Percentiles rank a stretch among this genome's conserved stretches.
Evolutionary conservation across 1,284 basidiomycete species (phyloP).

Genomic region (Agaricales sp.): DNA sequence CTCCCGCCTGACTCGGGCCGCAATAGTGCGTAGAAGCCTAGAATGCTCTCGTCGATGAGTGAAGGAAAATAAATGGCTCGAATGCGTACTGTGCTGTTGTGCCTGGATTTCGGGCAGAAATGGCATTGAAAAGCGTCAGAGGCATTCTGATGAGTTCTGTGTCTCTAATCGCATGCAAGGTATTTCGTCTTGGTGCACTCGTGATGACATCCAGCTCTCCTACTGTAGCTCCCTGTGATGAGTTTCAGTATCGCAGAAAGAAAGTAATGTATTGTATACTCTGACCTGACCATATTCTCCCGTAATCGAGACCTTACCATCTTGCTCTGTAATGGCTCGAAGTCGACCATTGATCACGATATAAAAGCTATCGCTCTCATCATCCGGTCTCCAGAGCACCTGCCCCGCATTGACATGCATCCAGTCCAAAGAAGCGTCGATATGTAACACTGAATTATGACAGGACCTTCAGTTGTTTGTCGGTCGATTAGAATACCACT

Average conservation of each 20-base stretch:
- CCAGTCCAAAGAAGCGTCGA: constrained; percentile 97
- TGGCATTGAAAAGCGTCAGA: constrained; percentile 95
- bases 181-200: constrained; percentile 78
- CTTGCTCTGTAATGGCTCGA: constrained; percentile 67
- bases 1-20: constrained; percentile 81
- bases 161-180: constrained; percentile 96
- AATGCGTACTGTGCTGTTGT: constrained; percentile 82
- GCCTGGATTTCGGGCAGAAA: constrained; percentile 87
- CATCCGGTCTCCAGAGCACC: constrained; percentile 86
- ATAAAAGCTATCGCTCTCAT: constrained; percentile 90
- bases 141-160: constrained; percentile 98
- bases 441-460: constrained; percentile 69
- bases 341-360: constrained; percentile 98
- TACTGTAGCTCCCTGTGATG: constrained; percentile 54
- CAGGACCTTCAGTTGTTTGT: background rate
- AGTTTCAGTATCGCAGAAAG: too few species aligned
- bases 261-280: background rate
- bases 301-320: constrained; percentile 70
- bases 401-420: constrained; percentile 94
- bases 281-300: constrained; percentile 84
- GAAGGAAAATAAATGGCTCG: constrained; percentile 3
- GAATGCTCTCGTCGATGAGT: constrained; percentile 1
- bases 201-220: constrained; percentile 98
- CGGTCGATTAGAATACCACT: background rate
- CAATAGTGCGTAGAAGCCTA: constrained; percentile 85